Evolutionary conservation across 1,139 yeast genomes (phyloP), one percentile per base, ranked within the genome.

Genomic region (Nadsonia starkeyi-henricii): DNA sequence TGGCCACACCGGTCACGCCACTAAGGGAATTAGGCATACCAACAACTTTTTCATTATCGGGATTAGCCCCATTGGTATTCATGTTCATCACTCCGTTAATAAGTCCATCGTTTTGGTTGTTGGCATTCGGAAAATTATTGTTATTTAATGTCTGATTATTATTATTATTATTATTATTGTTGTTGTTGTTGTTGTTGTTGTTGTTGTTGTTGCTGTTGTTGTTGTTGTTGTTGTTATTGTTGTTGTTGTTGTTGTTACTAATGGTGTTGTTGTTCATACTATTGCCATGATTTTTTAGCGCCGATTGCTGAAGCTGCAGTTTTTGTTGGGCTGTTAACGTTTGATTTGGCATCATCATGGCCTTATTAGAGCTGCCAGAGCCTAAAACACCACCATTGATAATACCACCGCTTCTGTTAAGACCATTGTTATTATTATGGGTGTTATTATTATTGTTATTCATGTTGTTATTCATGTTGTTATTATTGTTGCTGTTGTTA

Each of bases 381-480:
- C 28, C 28, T 23, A 9, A 9, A 5, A 23, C 28, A 5, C 28
- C 28, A 23, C 9, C 9, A 23, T 23, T 23, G 9, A 5, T 23
- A 23, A 9, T 9, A 5, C 28, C 28, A 23, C 9, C 9, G 9
- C 28, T 23, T 9, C 5, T 23, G 9, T 9, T 23, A 5, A 9
- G 5, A 5, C 28, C 28, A 23, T 9, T 23, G 9, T 23, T 23
- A 23, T 23, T 23, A 9, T 23, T 23, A 23, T 23, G 41, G 33
- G 36, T 36, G 1, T 41, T 44, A 28, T 43, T 44, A n/a, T 41
- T 42, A 42, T 44, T 44, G 20, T 42, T 46, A 43, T 42, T 46
- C 41, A 33, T 42, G 19, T 41, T 21, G 9, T 45, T 46, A 42
- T 45, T 45, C 15, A 33, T 33, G 19, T 45, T 17, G 44, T 42